Conservation (phyloP, 2,329 filamentous ascomycete species). For the Torrubiella hemipterigena region DNA sequence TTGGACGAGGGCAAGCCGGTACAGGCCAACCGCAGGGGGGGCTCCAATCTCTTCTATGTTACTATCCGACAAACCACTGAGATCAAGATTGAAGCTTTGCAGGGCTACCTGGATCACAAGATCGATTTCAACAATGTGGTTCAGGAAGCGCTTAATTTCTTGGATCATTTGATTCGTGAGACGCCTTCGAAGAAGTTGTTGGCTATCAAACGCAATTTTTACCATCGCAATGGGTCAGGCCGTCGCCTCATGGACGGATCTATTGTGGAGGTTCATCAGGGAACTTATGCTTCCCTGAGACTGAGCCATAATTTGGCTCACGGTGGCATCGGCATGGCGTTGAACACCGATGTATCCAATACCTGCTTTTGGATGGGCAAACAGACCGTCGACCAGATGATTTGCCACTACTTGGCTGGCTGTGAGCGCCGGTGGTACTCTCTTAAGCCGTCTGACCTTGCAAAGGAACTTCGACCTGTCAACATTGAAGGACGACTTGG, state of each 20-base stretch:
- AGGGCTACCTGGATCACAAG: constrained; percentile 51
- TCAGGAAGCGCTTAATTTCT: constrained; percentile 74
- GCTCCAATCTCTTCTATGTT: constrained; percentile 43
- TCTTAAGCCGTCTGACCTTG: constrained; percentile 14
- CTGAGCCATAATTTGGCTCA: constrained; percentile 45
- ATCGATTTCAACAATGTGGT: constrained; percentile 52
- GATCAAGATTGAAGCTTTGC: constrained; percentile 56
- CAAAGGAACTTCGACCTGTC: constrained; percentile 22
- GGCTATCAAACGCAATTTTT: constrained; percentile 74
- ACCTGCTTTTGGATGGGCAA: constrained; percentile 66
- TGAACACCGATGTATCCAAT: constrained; percentile 90
- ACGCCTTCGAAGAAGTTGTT: constrained; percentile 56
- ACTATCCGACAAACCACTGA: constrained; percentile 51
- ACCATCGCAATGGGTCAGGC: constrained; percentile 39
- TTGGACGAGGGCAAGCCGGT: constrained; percentile 54
- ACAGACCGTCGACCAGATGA: constrained; percentile 25
- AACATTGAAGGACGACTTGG: constrained; percentile 18
- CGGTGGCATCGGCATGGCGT: constrained; percentile 50
- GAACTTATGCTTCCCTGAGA: constrained; percentile 76
- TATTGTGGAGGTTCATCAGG: constrained; percentile 72
- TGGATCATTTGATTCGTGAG: constrained; percentile 82
- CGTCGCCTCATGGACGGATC: constrained; percentile 40
- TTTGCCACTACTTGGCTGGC: constrained; percentile 19
- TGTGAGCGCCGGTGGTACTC: constrained; percentile 16
- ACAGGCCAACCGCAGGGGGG: constrained; percentile 12